Percentiles rank a stretch among this genome's conserved stretches.
Conservation (phyloP, 2,329 filamentous ascomycete genomes). For the Cephalotrichum gorgonifer region DNA sequence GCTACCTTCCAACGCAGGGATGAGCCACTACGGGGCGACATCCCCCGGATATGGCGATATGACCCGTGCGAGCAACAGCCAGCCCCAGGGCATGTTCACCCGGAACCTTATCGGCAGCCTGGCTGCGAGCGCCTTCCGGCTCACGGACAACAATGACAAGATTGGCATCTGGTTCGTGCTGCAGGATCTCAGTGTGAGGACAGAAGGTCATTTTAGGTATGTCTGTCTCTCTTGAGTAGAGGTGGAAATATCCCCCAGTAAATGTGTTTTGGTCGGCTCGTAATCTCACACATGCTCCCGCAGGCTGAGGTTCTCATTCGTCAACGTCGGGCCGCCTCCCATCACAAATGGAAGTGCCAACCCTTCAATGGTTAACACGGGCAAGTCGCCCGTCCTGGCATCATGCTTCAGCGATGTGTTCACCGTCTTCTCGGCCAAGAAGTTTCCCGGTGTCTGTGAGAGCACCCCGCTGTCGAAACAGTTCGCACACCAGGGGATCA, state of each 20-base stretch:
- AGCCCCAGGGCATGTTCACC: constrained; percentile 78
- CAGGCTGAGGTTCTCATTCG: constrained; percentile 62
- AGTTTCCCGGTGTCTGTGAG: constrained; percentile 95
- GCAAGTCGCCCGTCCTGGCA: constrained; percentile 71
- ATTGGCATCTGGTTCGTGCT: constrained; percentile 94
- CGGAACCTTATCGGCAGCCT: constrained; percentile 90
- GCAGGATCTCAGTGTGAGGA: constrained; percentile 88
- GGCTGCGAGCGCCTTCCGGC: constrained; percentile 75
- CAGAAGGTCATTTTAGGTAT: constrained; percentile 83
- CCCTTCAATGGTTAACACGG: constrained; percentile 51
- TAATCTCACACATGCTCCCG: background rate
- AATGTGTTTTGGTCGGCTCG: background rate
- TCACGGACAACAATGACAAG: constrained; percentile 69
- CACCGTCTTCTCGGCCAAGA: constrained; percentile 93
- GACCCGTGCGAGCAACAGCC: constrained; percentile 27
- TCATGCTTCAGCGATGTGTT: constrained; percentile 81
- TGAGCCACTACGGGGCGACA: constrained; percentile 14
- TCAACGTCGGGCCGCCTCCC: constrained; percentile 60
- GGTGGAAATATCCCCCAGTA: background rate
- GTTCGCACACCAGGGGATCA: constrained; percentile 89
- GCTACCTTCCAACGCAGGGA: constrained; percentile 4
- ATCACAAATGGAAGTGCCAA: constrained; percentile 22
- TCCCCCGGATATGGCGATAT: constrained; percentile 16
- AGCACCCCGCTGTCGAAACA: constrained; percentile 84
- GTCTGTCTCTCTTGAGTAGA: constrained; percentile 7